Percentiles rank a stretch among this genome's conserved stretches.
Evolutionary conservation across 1,284 basidiomycete genomes (phyloP).

Genomic region (Melampsora americana): DNA sequence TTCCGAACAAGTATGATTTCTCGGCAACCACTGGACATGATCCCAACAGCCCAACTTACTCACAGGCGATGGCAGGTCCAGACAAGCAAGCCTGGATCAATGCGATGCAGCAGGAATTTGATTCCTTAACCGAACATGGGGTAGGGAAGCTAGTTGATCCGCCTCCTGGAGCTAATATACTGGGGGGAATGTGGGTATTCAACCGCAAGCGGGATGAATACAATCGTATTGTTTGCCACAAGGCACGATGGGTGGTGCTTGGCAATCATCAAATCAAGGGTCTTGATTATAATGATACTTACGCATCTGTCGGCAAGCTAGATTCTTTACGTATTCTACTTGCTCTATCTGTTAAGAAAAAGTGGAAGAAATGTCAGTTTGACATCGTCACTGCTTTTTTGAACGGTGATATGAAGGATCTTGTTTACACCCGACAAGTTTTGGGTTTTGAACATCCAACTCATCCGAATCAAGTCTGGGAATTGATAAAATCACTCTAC

Average conservation of each 20-base stretch:
- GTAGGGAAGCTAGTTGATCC: too few relatives aligned
- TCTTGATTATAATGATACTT: conserved; percentile 2
- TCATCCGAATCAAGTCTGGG: neutral
- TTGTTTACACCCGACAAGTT: neutral
- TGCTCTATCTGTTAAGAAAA: neutral
- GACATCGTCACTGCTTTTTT: conserved; percentile 9
- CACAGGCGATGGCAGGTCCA: too few relatives aligned
- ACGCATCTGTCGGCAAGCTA: neutral
- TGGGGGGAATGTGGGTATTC: conserved; percentile 23
- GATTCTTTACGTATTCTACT: neutral
- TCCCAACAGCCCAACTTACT: too few relatives aligned
- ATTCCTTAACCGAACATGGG: too few relatives aligned
- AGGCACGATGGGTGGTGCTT: conserved; percentile 20
- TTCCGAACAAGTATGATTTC: too few relatives aligned
- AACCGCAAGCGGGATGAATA: conserved; percentile 9
- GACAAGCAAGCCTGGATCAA: too few relatives aligned
- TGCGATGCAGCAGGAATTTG: too few relatives aligned
- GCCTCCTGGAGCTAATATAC: neutral
- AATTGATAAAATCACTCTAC: neutral
- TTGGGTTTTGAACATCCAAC: neutral
- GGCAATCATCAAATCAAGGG: conserved; percentile 27
- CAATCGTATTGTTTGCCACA: neutral
- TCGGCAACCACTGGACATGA: too few relatives aligned
- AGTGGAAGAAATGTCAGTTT: neutral
- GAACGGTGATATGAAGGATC: neutral